Base-by-base conservation (phyloP, 1,139 yeast genomes). In the Saccharomyces hybrid region DNA sequence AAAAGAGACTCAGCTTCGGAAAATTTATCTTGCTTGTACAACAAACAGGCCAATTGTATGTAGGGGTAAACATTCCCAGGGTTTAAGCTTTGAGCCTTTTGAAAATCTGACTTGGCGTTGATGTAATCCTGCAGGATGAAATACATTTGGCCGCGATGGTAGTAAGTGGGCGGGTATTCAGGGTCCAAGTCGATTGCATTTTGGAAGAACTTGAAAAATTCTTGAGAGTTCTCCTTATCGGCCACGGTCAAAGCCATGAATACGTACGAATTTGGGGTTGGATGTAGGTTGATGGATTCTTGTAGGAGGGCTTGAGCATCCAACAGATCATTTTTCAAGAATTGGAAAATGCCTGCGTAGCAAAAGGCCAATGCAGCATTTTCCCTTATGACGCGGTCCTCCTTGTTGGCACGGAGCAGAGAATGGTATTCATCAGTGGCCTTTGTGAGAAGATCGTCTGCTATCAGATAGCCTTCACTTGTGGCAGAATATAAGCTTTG, bases 71-170 rank as follows among this genome's bases (percentile, higher is more conserved):
- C 84, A 69, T 88, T 91, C 31, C 79, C 75, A 54, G 87, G 84
- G 73, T 88, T 87, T 65, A 81, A 76, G 59, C 79, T 79, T 67
- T 83, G 82, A 52, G 96, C 86, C 73, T 83, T 84, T 65, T 80
- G 80, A 70, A 89, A 91, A 71, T 86, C 82, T 51, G 73, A 74
- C 65, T 83, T 80, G 47, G 98, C 97, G 61, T 83, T 79, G 49
- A 74, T 73, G 66, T 87, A 81, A 62, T 88, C 88, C 57, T 84
- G 85, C 59, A 88, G 82, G 64, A 91, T 77, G 74, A 90, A 90
- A 70, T 79, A 81, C 69, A 90, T 80, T 78, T 91, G 98, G 61
- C 96, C 98, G 68, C 85, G 84, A 74, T 91, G 98, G 77, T 91
- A 91, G 76, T 82, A 87, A 61, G 86, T 81, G 69, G 91, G 96